Base-by-base conservation (phyloP, 2,329 filamentous ascomycete genomes). In the Exserohilum rostratum region DNA sequence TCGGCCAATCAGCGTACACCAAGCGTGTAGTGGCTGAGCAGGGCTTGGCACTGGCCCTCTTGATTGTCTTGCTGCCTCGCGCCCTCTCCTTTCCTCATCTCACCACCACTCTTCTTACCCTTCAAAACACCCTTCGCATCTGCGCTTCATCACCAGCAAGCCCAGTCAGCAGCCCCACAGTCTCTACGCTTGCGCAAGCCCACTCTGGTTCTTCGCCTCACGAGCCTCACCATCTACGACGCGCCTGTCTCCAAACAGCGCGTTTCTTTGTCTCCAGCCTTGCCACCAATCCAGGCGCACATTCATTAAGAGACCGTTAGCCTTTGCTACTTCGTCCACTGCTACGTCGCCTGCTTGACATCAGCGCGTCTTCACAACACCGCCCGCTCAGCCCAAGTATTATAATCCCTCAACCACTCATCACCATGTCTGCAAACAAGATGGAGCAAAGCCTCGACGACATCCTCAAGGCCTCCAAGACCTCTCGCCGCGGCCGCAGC, bases 371-470 rank as follows among this genome's bases (percentile, higher is more conserved):
- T 54, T 55, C 50, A 17, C 56, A 40, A 18, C 34, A 55, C 46
- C 53, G 50, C 46, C 54, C 48, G 52, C 50, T 57, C 50, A 61
- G 22, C 18, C 37, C 60, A 56, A 59, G 56, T 55, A 55, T 55
- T 37, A 52, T 31, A 48, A 39, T 50, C 37, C 57, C 44, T 50
- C 47, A 54, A 49, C 46, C 47, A 30, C 54, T 56, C 55, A 55
- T 62, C 68, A 66, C 35, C 57, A 71, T 74, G 70, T 69, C 52
- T 51, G 46, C 68, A 62, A 89, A 87, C 82, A 97, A 97, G 82
- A 90, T 99, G 74, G 92, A 97, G 78, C 89, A 96, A 83, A 93
- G 92, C 82, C 90, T 99, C 67, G 95, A 98, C 78, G 92, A 97
- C 81, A 97, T 99, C 79, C 88, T 96, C 82, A 91, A 89, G 77